Conservation (phyloP, 1,139 yeast species). For the Trichomonascaceae sp. region DNA sequence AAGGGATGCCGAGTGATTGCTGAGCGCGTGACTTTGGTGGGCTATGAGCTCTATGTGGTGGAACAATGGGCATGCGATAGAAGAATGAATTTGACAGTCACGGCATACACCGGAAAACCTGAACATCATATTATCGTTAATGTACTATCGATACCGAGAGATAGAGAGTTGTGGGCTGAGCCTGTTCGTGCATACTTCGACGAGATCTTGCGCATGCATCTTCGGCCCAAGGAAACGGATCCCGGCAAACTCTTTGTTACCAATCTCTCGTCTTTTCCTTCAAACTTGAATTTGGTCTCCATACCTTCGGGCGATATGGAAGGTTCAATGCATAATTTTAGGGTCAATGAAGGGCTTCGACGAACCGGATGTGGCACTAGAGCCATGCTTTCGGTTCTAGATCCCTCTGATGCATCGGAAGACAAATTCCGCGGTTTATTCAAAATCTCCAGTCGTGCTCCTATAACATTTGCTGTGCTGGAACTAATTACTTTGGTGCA, state of each 20-base stretch:
- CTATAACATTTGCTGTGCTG: constrained; percentile 60
- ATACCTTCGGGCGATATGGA: constrained; percentile 56
- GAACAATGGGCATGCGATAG: constrained; percentile 91
- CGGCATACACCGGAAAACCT: constrained; percentile 79
- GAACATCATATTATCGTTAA: constrained; percentile 57
- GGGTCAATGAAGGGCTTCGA: constrained; percentile 69
- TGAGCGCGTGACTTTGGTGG: constrained; percentile 32
- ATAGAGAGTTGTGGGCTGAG: constrained; percentile 51
- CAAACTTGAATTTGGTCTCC: constrained; percentile 64
- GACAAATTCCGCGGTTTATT: constrained; percentile 79
- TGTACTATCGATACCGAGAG: constrained; percentile 53
- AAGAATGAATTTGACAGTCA: constrained; percentile 57
- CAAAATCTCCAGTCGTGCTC: constrained; percentile 46
- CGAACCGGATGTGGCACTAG: constrained; percentile 82
- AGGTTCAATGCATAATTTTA: constrained; percentile 46
- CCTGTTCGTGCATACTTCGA: constrained; percentile 53
- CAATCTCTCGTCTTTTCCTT: constrained; percentile 72
- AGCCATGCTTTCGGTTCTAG: constrained; percentile 60
- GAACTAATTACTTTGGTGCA: constrained; percentile 74
- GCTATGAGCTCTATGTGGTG: constrained; percentile 83
- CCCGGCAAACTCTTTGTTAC: constrained; percentile 67
- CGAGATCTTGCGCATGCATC: constrained; percentile 57
- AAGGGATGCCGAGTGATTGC: constrained; percentile 15
- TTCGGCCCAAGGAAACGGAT: constrained; percentile 48
- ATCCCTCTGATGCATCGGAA: constrained; percentile 70